Percentiles rank a stretch among this genome's conserved stretches.
Conservation (phyloP, 2,329 filamentous ascomycete genomes). For the Meredithiella fracta region DNA sequence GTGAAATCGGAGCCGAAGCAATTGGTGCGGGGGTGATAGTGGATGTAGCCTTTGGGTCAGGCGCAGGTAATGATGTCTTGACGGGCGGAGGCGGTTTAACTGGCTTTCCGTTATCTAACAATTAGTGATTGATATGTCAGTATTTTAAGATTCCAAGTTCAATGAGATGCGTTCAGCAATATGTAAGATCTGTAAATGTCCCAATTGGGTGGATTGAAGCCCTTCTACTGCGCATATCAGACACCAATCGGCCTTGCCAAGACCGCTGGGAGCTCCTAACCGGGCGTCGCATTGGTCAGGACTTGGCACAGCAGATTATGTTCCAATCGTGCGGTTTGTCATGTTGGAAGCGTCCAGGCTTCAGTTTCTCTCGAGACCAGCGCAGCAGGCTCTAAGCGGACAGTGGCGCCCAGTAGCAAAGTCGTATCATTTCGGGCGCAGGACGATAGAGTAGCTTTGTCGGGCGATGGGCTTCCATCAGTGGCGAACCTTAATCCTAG, state of each 20-base stretch:
- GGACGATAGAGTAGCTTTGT: too few relatives aligned
- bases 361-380: neutral
- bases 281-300: neutral
- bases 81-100: slow-evolving; percentile 2
- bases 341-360: neutral
- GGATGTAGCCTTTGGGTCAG: neutral
- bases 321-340: neutral
- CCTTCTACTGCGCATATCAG: neutral
- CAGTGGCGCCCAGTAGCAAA: too few relatives aligned
- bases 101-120: neutral
- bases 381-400: too few relatives aligned
- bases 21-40: neutral
- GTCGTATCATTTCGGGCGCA: too few relatives aligned
- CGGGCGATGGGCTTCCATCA: neutral
- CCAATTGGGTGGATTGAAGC: neutral
- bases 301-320: slow-evolving; percentile 1
- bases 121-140: neutral
- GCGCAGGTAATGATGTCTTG: neutral
- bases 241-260: neutral
- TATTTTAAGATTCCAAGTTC: neutral
- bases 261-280: neutral
- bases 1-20: neutral
- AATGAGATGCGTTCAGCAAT: neutral
- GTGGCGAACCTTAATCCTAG: neutral
- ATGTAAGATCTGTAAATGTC: neutral